Base-by-base conservation (phyloP, 192 early-diverging fungal species). In the Phycomyces nitens region DNA sequence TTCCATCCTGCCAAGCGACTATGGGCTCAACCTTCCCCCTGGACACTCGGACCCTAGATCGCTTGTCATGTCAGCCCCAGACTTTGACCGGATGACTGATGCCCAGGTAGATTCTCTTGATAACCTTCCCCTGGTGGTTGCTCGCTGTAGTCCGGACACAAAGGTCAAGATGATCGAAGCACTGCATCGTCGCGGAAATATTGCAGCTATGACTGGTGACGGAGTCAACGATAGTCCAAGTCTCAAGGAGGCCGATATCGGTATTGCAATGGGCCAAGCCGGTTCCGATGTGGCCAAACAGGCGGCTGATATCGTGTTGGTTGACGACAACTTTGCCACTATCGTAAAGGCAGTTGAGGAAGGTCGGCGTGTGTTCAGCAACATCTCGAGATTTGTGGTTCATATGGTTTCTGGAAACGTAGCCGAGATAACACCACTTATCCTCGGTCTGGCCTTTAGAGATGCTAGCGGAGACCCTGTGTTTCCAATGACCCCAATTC, bases 111-210 rank as follows among this genome's bases (percentile, higher is more conserved):
- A 92, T 18, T 77, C 77, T n/a, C 74, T 95, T 27, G 73, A 71
- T 0, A 86, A 92, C 24, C 87, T 95, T 38, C 94, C 95, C 38
- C 79, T 87, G 11, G 94, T 98, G 18, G 92, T 98, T 84, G 94
- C 95, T 0, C 87, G 95, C 55, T 93, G 93, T 78, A 84, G 82
- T 62, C 96, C 96, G 16, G 95, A 98, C 66, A 96, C 94, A 74
- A 98, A 98, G 77, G 86, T 96, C 64, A 97, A 98, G 73, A 96
- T 98, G 79, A 94, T 98, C 59, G 85, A 89, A 68, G 92, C 94
- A 15, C 80, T 98, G 58, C 94, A 98, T 73, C 77, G 84, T 44
- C 81, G 85, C 58, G 77, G 77, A 20, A 80, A 83, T 47, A 86
- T 89, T 64, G 86, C 87, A 57, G 92, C 86, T 52, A 95, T 95